These are phyloP conservation scores for Croton laevigatus DNA, from an alignment of 441 rosid species.

Conservation along the genomic window DNA sequence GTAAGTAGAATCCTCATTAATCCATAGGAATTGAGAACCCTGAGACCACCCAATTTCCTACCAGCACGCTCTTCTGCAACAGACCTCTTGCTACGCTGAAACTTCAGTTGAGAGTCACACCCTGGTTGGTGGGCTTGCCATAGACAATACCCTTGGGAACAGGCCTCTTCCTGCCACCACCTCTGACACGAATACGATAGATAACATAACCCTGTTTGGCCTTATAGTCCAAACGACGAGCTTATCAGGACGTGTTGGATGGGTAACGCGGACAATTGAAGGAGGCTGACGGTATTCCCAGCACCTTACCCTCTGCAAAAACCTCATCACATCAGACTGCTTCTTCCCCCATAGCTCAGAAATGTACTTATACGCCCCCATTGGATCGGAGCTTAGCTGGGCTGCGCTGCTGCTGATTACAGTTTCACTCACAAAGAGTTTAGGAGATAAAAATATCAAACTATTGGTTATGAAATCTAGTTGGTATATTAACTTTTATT, in stretches of 20 bases:
- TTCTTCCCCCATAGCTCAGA: conserved; percentile 79
- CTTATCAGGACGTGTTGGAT: conserved; percentile 67
- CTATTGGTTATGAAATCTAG: too few relatives aligned
- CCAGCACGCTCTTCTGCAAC: conserved; percentile 99
- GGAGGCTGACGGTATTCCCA: conserved; percentile 73
- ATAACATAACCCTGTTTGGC: conserved; percentile 88
- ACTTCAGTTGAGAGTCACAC: conserved; percentile 97
- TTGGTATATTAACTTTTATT: too few relatives aligned
- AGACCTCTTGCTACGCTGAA: conserved; percentile 94
- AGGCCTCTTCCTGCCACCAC: conserved; percentile 96
- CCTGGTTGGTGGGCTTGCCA: conserved; percentile 99
- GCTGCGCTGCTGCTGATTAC: too few relatives aligned
- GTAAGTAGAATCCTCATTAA: conserved; percentile 94
- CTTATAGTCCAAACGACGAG: conserved; percentile 63
- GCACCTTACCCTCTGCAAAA: conserved; percentile 67
- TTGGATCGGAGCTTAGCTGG: too few relatives aligned
- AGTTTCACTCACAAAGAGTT: neutral
- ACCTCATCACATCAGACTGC: conserved; percentile 74
- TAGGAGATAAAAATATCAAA: too few relatives aligned
- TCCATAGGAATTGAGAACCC: conserved; percentile 94
- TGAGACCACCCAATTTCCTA: too few relatives aligned
- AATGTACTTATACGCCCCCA: conserved; percentile 63
- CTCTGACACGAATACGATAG: conserved; percentile 89
- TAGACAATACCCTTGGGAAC: conserved; percentile 97
- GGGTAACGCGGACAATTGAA: conserved; percentile 54